Percentiles rank a stretch among this genome's conserved stretches.
Evolutionary conservation across 768 basidiomycete species (phyloP).

Genomic region (Gymnopilus junonius): DNA sequence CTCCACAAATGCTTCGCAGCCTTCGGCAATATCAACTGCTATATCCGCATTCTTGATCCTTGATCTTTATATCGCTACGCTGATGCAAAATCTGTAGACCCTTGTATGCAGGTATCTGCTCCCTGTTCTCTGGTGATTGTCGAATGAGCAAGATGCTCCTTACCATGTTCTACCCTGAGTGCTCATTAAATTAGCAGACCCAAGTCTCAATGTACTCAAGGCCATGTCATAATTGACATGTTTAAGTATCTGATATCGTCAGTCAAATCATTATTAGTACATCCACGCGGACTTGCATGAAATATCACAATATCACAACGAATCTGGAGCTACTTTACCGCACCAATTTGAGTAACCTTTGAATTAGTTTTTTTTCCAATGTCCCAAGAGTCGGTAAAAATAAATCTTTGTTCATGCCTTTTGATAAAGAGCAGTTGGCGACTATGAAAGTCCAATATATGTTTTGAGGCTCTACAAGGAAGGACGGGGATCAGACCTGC

Average conservation of each 20-base stretch:
- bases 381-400: no score
- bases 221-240: neutral
- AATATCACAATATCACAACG: no score
- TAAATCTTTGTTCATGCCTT: no score
- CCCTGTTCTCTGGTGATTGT: neutral
- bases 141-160: neutral
- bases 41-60: slow-evolving; percentile 35
- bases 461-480: neutral
- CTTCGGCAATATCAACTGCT: slow-evolving; percentile 49
- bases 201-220: neutral
- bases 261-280: no score
- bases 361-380: no score
- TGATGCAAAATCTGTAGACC: neutral
- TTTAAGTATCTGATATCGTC: no score
- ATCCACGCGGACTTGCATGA: no score
- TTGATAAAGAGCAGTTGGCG: no score
- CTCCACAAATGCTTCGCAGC: slow-evolving; percentile 13
- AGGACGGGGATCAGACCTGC: neutral
- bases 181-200: neutral
- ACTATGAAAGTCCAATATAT: no score
- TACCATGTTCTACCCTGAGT: neutral
- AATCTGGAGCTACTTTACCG: no score
- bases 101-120: neutral
- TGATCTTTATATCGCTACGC: slow-evolving; percentile 38
- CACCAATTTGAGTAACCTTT: no score